Conservation (phyloP, 2,329 filamentous ascomycete species). For the Hypomyces perniciosus region DNA sequence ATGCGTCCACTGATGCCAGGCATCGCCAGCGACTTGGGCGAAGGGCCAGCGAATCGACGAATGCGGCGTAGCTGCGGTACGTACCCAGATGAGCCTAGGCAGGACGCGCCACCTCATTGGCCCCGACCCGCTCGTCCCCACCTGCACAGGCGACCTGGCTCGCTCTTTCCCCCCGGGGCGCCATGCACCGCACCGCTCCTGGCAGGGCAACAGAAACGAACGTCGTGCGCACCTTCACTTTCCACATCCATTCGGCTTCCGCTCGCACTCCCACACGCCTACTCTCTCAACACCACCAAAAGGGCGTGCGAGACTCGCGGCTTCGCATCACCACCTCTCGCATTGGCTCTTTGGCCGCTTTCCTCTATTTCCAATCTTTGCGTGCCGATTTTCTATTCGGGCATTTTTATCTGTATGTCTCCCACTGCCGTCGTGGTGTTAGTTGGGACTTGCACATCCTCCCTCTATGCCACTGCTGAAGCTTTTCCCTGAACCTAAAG, state of each 20-base stretch:
- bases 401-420: constrained; percentile 5
- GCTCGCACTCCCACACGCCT: constrained; percentile 14
- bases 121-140: background rate
- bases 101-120: constrained; percentile 1
- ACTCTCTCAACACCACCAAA: constrained; percentile 1
- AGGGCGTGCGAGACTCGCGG: constrained; percentile 4
- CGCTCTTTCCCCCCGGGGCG: constrained; percentile 2
- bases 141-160: constrained; percentile 9
- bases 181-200: constrained; percentile 12
- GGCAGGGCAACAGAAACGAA: constrained; percentile 14
- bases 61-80: constrained; percentile 11
- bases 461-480: background rate
- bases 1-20: background rate
- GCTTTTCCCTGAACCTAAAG: too few species aligned
- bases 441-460: constrained; percentile 2
- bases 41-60: constrained; percentile 2
- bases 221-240: constrained; percentile 20
- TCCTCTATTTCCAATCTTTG: constrained; percentile 1
- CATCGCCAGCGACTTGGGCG: background rate
- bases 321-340: constrained; percentile 2
- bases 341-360: constrained; percentile 6
- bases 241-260: constrained; percentile 22
- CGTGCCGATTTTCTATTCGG: background rate
- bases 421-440: constrained; percentile 10
- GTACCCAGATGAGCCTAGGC: constrained; percentile 1